A percentile compares a stretch with the other conserved stretches of the same genome.
phyloP scores from a whole-genome alignment of 2,329 filamentous ascomycete species.

The Epichloe scottii region DNA sequence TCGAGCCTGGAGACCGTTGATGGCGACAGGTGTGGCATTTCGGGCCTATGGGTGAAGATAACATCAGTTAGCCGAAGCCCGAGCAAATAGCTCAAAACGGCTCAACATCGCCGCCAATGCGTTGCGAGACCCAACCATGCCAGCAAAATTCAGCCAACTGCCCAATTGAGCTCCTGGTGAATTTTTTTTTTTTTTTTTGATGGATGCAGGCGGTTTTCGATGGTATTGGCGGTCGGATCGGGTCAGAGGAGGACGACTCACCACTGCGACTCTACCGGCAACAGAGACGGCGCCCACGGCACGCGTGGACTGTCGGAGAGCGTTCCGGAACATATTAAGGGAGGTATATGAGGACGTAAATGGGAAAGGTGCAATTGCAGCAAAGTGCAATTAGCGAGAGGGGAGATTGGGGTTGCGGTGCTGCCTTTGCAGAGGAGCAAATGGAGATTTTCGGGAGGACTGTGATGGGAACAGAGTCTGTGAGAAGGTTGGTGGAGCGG shows the following conservation, averaged over 20 bases:
- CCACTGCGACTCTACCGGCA: conserved; percentile 79
- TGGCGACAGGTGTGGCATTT: conserved; percentile 68
- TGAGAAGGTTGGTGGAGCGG: conserved; percentile 28
- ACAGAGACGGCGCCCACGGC: conserved; percentile 89
- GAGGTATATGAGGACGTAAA: conserved; percentile 40
- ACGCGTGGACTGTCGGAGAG: conserved; percentile 92
- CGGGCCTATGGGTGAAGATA: conserved; percentile 55
- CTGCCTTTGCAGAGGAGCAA: conserved; percentile 33
- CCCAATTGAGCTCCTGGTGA: conserved; percentile 24
- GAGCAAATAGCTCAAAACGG: conserved; percentile 24
- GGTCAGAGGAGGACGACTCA: conserved; percentile 52
- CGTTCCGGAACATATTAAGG: conserved; percentile 86
- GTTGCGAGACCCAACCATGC: background rate
- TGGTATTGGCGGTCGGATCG: conserved; percentile 32
- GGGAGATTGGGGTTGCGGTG: conserved; percentile 43
- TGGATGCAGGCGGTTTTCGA: conserved; percentile 25
- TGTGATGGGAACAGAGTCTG: conserved; percentile 28
- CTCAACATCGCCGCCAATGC: conserved; percentile 8
- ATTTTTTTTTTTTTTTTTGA: conserved; percentile 19
- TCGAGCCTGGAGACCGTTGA: conserved; percentile 54
- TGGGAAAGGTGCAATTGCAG: conserved; percentile 50
- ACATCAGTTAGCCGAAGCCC: conserved; percentile 40
- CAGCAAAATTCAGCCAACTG: conserved; percentile 7
- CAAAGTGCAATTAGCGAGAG: conserved; percentile 48
- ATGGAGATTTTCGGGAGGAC: conserved; percentile 33